These are phyloP conservation scores for Pelargonium australe DNA, from an alignment of 441 rosid species.

Conservation along the genomic window DNA sequence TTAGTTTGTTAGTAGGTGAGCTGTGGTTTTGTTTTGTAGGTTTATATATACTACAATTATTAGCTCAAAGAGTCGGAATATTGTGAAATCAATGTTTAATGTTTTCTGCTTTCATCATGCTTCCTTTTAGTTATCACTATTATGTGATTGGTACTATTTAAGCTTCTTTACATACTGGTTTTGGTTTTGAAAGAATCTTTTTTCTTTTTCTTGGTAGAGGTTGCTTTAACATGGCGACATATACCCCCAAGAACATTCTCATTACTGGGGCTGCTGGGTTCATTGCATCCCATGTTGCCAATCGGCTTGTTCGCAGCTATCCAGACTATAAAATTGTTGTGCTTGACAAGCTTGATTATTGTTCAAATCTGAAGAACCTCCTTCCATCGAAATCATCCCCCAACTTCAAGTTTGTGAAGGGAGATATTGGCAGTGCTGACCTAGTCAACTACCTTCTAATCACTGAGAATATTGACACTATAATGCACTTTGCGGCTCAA, in stretches of 20 bases:
- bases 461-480: conserved; percentile 47
- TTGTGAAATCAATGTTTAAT: neutral
- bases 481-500: conserved; percentile 60
- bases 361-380: conserved; percentile 77
- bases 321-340: conserved; percentile 87
- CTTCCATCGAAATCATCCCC: conserved; percentile 62
- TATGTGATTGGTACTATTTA: neutral
- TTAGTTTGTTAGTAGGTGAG: neutral
- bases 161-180: neutral
- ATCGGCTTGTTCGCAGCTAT: conserved; percentile 66
- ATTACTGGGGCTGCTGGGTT: conserved; percentile 95
- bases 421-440: conserved; percentile 52
- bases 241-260: conserved; percentile 84
- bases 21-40: neutral
- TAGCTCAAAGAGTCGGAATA: neutral
- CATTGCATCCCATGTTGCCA: conserved; percentile 70
- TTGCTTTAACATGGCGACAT: conserved; percentile 44
- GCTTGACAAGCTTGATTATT: conserved; percentile 91
- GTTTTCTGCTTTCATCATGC: neutral
- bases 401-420: conserved; percentile 79
- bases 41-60: neutral
- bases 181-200: neutral
- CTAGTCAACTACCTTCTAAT: conserved; percentile 54
- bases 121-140: too few relatives aligned
- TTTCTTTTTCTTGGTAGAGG: conserved; percentile 25